Conservation (phyloP, 495 filamentous ascomycete species). For the Aspergillus steynii region DNA sequence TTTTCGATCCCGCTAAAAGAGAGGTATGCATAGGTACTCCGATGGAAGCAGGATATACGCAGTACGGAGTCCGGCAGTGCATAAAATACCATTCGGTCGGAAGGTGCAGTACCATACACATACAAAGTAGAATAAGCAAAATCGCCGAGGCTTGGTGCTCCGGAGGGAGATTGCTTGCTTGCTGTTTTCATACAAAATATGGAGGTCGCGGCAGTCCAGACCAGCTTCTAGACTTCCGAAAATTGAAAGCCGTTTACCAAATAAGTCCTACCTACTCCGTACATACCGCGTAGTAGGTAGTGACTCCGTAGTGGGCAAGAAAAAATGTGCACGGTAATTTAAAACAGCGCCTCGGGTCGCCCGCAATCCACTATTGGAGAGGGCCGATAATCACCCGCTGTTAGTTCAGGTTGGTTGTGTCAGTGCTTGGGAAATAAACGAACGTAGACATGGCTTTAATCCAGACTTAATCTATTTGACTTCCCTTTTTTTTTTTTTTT, state of each 20-base stretch:
- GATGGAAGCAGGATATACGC: neutral
- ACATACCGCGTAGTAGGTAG: no score
- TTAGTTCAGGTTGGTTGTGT: conserved; percentile 6
- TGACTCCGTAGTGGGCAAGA: neutral
- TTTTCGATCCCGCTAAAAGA: no score
- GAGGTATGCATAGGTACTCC: no score
- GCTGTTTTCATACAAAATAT: neutral
- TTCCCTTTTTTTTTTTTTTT: neutral
- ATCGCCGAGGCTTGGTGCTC: neutral
- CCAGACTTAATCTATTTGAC: conserved; percentile 4
- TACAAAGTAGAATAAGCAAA: neutral
- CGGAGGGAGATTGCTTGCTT: neutral
- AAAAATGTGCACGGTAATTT: conserved; percentile 1
- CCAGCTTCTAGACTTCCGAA: neutral
- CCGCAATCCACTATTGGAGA: conserved; percentile 1
- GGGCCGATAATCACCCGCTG: conserved; percentile 9
- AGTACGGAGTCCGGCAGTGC: neutral
- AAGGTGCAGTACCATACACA: neutral
- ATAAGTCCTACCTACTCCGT: neutral
- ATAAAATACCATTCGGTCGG: neutral
- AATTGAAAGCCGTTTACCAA: neutral
- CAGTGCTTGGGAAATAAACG: conserved; percentile 3
- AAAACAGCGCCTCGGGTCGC: conserved; percentile 5
- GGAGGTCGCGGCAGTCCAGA: neutral
- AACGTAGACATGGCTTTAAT: conserved; percentile 8